Base-by-base conservation (phyloP, 1,139 yeast species). In the Kodamaea arcana region DNA sequence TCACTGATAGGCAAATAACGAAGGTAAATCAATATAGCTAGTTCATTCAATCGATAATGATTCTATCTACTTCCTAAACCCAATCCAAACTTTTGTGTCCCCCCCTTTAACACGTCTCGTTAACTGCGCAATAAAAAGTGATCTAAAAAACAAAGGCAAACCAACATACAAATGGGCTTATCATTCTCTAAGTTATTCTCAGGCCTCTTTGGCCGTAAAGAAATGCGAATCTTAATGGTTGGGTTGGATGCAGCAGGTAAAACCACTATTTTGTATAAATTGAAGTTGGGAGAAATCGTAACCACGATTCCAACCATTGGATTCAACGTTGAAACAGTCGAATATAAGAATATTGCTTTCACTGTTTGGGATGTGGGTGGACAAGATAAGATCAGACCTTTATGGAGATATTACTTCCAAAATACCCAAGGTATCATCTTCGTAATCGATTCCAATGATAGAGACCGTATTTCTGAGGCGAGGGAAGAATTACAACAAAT, bases 171-270 rank as follows among this genome's bases (percentile, higher is more conserved):
- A 15, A 83, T 84, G 94, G 94, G 94, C 74, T 72, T 83, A 63
- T 80, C 84, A 54, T 78, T 84, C 65, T 84, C 94, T 48, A 84
- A 83, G 70, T 75, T 84, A 65, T 80, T 84, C 62, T 79, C 79
- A 64, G 86, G 87, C 77, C 87, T 84, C 54, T 63, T 63, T 47
- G 69, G 69, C 46, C 62, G 62, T 54, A 60, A 60, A 50, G 69
- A 63, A 50, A 63, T 63, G 69, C 60, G 69, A 55, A 63, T 63
- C 41, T 62, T 63, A 45, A 63, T 63, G 69, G 69, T 63, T 42
- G 69, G 69, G 35, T 60, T 63, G 44, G 69, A 63, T 50, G 69
- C 69, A 31, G 69, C 69, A 32, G 69, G 69, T 60, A 63, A 63
- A 46, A 63, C 69, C 48, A 63, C 69, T 49, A 63, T 63, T 36